Evolutionary conservation across 1,284 basidiomycete genomes (phyloP).

Genomic region (Coniferiporia weirii): DNA sequence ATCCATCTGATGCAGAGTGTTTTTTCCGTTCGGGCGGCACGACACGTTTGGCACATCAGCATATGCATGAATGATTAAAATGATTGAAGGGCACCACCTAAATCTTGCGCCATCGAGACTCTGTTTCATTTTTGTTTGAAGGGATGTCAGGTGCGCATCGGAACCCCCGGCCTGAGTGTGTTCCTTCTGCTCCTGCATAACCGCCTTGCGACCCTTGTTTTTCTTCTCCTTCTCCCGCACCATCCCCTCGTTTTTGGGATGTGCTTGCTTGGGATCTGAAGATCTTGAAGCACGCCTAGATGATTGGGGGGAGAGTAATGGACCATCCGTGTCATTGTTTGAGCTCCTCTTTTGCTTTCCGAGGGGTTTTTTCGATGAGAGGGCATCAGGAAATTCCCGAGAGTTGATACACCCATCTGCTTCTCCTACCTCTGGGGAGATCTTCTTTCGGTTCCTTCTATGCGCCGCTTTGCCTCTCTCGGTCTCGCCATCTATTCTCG

Average conservation of each 20-base stretch:
- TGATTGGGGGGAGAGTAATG: background rate
- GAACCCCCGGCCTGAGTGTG: constrained; percentile 12
- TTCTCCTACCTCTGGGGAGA: background rate
- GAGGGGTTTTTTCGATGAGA: background rate
- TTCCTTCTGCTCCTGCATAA: constrained; percentile 14
- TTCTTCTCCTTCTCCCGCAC: constrained; percentile 1
- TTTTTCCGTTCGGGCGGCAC: background rate
- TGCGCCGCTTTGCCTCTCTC: constrained; percentile 22
- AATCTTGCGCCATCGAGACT: constrained; percentile 83
- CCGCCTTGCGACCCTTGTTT: constrained; percentile 21
- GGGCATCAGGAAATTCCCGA: background rate
- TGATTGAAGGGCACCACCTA: constrained; percentile 42
- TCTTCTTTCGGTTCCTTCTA: background rate
- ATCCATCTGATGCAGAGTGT: constrained; percentile 54
- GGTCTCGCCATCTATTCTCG: constrained; percentile 34
- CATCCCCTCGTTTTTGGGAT: background rate
- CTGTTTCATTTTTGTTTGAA: constrained; percentile 73
- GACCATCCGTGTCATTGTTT: background rate
- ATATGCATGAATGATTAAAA: no score
- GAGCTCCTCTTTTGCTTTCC: background rate
- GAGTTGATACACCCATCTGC: background rate
- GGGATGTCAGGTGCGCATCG: constrained; percentile 47
- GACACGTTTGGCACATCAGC: background rate
- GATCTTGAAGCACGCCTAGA: background rate
- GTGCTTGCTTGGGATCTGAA: background rate